Percentiles rank a stretch among this genome's conserved stretches.
Conservation (phyloP, 164 flowering plant genomes). For the Annona cherimola region DNA sequence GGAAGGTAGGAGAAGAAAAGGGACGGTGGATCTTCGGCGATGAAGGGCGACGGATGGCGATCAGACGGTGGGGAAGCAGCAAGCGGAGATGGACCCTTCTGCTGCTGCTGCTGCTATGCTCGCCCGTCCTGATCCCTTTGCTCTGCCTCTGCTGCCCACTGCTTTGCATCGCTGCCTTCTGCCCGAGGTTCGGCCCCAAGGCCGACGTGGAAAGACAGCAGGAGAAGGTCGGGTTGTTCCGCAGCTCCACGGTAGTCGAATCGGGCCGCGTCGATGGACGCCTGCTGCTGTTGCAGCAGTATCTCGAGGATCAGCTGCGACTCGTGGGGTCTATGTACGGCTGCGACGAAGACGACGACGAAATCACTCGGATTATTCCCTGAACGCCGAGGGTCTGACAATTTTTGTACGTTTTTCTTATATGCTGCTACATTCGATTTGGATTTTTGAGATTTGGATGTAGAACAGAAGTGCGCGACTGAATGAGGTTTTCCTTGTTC, state of each 20-base stretch:
- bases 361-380: neutral
- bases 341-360: neutral
- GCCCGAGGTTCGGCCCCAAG: neutral
- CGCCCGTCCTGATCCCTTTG: constrained; percentile 1
- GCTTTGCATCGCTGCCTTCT: constrained; percentile 1
- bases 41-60: neutral
- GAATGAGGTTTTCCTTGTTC: too few relatives aligned
- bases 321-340: neutral
- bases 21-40: neutral
- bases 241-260: neutral
- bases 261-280: neutral
- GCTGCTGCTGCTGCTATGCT: neutral
- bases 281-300: constrained; percentile 2
- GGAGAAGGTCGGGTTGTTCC: neutral
- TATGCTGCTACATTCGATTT: too few relatives aligned
- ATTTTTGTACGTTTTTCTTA: too few relatives aligned
- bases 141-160: constrained; percentile 2
- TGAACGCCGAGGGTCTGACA: neutral
- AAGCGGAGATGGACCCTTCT: neutral
- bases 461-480: too few relatives aligned
- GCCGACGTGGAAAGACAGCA: neutral
- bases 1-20: neutral
- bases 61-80: neutral
- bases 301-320: constrained; percentile 3
- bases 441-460: too few relatives aligned